These are phyloP conservation scores for Corinectria fuckeliana DNA, from an alignment of 2,329 filamentous ascomycete species.

Conservation along the genomic window DNA sequence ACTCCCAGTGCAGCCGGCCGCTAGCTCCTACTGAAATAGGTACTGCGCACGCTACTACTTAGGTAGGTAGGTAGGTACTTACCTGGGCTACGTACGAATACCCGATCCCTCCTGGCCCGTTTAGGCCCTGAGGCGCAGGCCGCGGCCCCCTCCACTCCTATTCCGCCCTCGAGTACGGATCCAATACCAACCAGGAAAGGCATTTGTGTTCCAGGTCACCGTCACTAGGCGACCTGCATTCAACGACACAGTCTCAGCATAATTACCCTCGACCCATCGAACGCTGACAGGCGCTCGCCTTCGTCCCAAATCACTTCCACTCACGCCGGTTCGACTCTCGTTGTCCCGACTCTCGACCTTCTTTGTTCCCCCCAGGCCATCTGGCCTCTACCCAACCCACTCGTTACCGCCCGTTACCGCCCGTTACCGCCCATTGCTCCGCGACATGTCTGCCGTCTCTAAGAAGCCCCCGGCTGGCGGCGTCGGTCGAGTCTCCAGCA, in stretches of 20 bases:
- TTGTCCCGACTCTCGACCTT: not conserved
- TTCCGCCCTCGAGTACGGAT: slow-evolving; percentile 25
- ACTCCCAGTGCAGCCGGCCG: too few species aligned
- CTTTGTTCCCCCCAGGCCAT: not conserved
- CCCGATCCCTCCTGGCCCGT: not conserved
- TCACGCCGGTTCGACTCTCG: slow-evolving; percentile 7
- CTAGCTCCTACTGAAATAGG: too few species aligned
- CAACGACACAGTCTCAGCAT: slow-evolving; percentile 12
- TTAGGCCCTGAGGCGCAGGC: slow-evolving; percentile 32
- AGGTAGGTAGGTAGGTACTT: too few species aligned
- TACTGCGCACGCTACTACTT: too few species aligned
- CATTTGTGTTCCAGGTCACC: slow-evolving; percentile 30
- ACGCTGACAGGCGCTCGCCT: not conserved
- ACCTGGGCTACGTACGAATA: not conserved
- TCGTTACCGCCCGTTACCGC: slow-evolving; percentile 22
- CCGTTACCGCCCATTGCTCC: too few species aligned
- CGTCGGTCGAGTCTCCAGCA: slow-evolving; percentile 53
- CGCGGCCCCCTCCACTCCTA: slow-evolving; percentile 6
- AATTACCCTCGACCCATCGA: not conserved
- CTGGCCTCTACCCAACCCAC: slow-evolving; percentile 17
- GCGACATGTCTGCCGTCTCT: slow-evolving; percentile 59
- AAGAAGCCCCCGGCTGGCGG: slow-evolving; percentile 60
- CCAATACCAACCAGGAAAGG: not conserved
- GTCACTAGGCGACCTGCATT: slow-evolving; percentile 35
- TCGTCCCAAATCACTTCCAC: slow-evolving; percentile 7